phyloP scores from a whole-genome alignment of 768 basidiomycete genomes.

The Naganishia friedmannii region DNA sequence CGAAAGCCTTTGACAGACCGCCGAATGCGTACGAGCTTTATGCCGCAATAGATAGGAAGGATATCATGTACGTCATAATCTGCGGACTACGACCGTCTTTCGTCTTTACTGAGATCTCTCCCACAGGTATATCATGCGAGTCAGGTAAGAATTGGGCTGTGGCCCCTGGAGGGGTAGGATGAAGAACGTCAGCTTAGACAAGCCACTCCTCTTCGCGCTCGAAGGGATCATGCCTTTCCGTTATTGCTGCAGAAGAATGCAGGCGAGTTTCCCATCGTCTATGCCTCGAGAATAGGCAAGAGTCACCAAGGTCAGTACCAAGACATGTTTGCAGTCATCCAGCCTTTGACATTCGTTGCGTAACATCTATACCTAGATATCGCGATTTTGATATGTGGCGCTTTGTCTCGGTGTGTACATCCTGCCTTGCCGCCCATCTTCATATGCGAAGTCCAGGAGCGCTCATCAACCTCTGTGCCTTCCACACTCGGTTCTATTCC shows the following conservation, averaged over 20 bases:
- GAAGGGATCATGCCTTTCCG: slow-evolving; percentile 50
- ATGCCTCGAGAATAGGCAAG: slow-evolving; percentile 64
- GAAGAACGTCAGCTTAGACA: neutral
- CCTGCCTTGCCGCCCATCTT: neutral
- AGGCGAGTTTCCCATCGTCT: slow-evolving; percentile 80
- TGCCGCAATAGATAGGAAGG: slow-evolving; percentile 77
- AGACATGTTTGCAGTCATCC: neutral
- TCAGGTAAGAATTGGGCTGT: no score
- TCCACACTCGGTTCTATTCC: neutral
- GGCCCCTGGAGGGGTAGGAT: no score
- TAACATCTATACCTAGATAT: slow-evolving; percentile 57
- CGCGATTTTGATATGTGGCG: slow-evolving; percentile 80
- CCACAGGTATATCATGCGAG: slow-evolving; percentile 48
- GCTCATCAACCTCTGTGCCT: neutral
- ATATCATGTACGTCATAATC: slow-evolving; percentile 65
- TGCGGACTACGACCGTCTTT: no score
- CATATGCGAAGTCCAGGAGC: neutral
- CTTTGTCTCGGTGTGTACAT: slow-evolving; percentile 65
- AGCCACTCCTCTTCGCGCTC: slow-evolving; percentile 9
- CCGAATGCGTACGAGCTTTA: slow-evolving; percentile 68
- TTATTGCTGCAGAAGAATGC: slow-evolving; percentile 80
- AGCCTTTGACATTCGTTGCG: neutral
- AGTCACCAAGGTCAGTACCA: slow-evolving; percentile 38
- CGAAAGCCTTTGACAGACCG: slow-evolving; percentile 38
- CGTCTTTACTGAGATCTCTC: neutral